Evolutionary conservation across 495 filamentous ascomycete species (phyloP).

Genomic region (Lasiosphaeria miniovina): DNA sequence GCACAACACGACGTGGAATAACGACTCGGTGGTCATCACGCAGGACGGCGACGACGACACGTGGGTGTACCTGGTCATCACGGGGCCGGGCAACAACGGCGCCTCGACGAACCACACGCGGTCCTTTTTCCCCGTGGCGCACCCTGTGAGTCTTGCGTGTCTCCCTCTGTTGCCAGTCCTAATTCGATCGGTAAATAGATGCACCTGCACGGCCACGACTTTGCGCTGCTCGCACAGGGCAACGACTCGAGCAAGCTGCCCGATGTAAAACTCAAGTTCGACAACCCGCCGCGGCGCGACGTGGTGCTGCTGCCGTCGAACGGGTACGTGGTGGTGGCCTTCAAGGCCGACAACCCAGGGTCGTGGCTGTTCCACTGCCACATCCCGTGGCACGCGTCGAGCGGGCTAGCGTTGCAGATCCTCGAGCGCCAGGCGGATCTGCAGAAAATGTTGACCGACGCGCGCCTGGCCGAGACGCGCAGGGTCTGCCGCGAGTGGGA

Average conservation of each 20-base stretch:
- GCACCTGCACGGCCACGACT: conserved; percentile 58
- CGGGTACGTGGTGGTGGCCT: conserved; percentile 35
- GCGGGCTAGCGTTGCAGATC: conserved; percentile 42
- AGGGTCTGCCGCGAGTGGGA: conserved; percentile 34
- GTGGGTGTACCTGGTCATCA: conserved; percentile 19
- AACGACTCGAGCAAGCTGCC: conserved; percentile 9
- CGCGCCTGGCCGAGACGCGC: conserved; percentile 12
- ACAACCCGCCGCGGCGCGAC: conserved; percentile 27
- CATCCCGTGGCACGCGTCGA: conserved; percentile 45
- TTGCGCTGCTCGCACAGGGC: conserved; percentile 43
- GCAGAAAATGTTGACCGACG: conserved; percentile 21
- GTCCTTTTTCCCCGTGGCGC: conserved; percentile 22
- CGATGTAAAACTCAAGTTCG: conserved; percentile 16
- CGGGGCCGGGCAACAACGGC: conserved; percentile 5
- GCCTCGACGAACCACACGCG: not conserved
- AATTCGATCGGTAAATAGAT: conserved; percentile 22
- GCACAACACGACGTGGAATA: not conserved
- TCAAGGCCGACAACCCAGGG: conserved; percentile 39
- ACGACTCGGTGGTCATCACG: conserved; percentile 10
- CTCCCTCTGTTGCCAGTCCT: not conserved
- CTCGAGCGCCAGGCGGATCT: conserved; percentile 38
- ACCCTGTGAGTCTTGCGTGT: conserved; percentile 33
- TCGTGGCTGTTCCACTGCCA: conserved; percentile 41
- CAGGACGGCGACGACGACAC: not conserved
- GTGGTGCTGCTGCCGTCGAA: conserved; percentile 34